phyloP scores from a whole-genome alignment of 164 flowering plant genomes.

The Macadamia integrifolia region DNA sequence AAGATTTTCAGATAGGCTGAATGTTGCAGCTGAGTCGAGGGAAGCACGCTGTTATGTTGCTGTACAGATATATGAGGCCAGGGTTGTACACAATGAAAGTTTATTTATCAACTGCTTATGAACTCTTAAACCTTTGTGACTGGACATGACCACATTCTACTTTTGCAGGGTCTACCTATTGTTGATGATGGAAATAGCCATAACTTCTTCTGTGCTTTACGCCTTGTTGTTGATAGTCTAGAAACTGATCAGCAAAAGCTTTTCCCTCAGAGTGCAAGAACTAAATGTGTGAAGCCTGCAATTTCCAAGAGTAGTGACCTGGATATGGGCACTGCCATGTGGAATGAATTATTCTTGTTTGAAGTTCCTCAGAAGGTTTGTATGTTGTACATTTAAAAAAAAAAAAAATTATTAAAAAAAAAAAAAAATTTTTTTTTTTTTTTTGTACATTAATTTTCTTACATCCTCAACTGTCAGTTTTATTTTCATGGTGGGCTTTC shows the following conservation, averaged over 20 bases:
- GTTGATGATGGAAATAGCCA: slow-evolving; percentile 89
- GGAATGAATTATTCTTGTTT: slow-evolving; percentile 96
- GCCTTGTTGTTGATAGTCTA: slow-evolving; percentile 75
- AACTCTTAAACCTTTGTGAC: neutral
- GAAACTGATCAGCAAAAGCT: slow-evolving; percentile 79
- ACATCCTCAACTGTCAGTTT: neutral
- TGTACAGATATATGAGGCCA: slow-evolving; percentile 73
- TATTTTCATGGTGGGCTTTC: neutral
- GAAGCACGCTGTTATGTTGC: slow-evolving; percentile 75
- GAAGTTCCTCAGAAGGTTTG: slow-evolving; percentile 88
- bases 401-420: neutral
- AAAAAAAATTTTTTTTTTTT: neutral
- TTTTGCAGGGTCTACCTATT: slow-evolving; percentile 65
- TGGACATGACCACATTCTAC: slow-evolving; percentile 7
- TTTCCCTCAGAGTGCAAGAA: slow-evolving; percentile 97
- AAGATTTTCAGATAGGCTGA: slow-evolving; percentile 76
- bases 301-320: slow-evolving; percentile 23
- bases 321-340: slow-evolving; percentile 55
- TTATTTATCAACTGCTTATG: neutral
- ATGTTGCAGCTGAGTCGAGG: slow-evolving; percentile 51
- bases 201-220: slow-evolving; percentile 87
- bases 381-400: neutral
- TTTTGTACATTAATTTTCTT: neutral
- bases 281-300: slow-evolving; percentile 77
- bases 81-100: slow-evolving; percentile 37